Base-by-base conservation (phyloP, 805 yeast species). In the Cyberlindnera galapagoensis region DNA sequence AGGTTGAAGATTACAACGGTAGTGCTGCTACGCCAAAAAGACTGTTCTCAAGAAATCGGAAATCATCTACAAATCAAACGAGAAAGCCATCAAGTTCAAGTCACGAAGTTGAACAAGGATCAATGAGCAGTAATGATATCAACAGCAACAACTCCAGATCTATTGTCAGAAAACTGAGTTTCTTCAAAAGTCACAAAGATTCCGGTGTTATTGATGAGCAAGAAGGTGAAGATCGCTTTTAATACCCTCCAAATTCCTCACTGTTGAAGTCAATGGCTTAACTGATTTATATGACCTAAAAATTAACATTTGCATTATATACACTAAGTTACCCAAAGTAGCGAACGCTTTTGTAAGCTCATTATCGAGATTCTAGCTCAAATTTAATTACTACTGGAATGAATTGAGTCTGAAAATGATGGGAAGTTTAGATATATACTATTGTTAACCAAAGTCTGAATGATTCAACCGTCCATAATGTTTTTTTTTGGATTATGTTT, bases 161-260 rank as follows among this genome's bases (percentile, higher is more conserved):
- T 7, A 26, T 48, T 5, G 53, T 47, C 12, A 47, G 44, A 31
- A 46, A 44, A 32, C 38, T 51, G 39, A 49, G 48, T 24, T 38
- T 48, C 29, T 49, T 51, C 28, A 42, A 46, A n/a, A 31, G 30
- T 21, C 38, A 30, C 16, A 39, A 37, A 13, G 43, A 37, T 7
- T 26, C 36, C 11, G 43, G 30, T 17, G 34, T 26, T 7, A 43
- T 47, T 19, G 51, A 49, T 24, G 55, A 47, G 28, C 38, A 39
- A 12, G 39, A 26, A 20, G 46, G 47, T 18, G 42, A 40, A 15
- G 45, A 38, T 10, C 35, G n/a, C n/a, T 28, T 22, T 19, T 19
- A 10, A 28, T 16, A 21, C 14, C 19, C n/a, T 21, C 7, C 12
- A 21, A 9, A 19, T 27, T 20, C n/a, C 20, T 18, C 7, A 11